Evolutionary conservation across 352 stramenopile genomes (phyloP).

Genomic region (Saprolegnia diclina): DNA sequence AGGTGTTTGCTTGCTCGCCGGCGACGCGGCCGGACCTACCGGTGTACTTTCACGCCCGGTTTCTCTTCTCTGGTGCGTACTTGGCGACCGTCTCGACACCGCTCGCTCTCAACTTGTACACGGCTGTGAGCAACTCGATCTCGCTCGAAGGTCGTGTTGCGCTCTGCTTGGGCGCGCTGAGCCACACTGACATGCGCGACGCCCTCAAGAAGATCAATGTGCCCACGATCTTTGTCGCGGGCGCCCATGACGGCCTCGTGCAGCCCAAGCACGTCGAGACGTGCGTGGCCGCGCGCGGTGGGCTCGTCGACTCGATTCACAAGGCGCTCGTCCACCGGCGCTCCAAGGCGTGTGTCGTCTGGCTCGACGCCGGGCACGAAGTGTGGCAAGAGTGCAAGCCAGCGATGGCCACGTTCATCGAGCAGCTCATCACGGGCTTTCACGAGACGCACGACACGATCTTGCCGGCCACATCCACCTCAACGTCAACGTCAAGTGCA

Average conservation of each 20-base stretch:
- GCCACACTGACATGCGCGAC: conserved; percentile 67
- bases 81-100: conserved; percentile 88
- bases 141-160: conserved; percentile 83
- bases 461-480: conserved; percentile 21
- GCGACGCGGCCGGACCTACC: conserved; percentile 88
- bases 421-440: conserved; percentile 92
- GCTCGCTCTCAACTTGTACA: conserved; percentile 95
- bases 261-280: conserved; percentile 78
- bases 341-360: conserved; percentile 61
- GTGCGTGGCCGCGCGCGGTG: conserved; percentile 47
- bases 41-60: conserved; percentile 93
- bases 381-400: conserved; percentile 91
- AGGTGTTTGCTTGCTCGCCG: conserved; percentile 89
- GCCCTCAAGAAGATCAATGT: conserved; percentile 55
- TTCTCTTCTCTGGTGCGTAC: conserved; percentile 91
- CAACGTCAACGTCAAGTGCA: neutral
- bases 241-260: conserved; percentile 81
- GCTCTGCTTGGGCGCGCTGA: conserved; percentile 85
- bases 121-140: conserved; percentile 92
- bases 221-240: conserved; percentile 85
- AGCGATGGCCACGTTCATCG: conserved; percentile 76
- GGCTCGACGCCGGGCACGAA: conserved; percentile 90
- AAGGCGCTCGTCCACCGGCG: conserved; percentile 46
- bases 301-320: conserved; percentile 70
- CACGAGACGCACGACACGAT: conserved; percentile 84